These are phyloP conservation scores for Kodamaea kakaduensis DNA, from an alignment of 805 yeast genomes.

Conservation along the genomic window DNA sequence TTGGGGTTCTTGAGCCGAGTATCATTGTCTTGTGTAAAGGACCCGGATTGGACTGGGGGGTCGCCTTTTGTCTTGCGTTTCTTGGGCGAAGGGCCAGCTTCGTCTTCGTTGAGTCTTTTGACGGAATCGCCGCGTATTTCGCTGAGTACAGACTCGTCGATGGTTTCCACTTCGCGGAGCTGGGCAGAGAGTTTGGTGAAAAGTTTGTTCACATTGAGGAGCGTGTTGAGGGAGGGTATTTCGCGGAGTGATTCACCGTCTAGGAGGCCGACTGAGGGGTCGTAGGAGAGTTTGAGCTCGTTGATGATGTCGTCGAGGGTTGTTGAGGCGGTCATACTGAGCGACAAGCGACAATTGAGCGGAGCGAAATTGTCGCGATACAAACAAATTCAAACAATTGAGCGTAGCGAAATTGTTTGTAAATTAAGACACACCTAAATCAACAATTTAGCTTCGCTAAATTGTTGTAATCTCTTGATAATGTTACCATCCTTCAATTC, in stretches of 20 bases:
- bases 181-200: conserved; percentile 38
- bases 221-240: conserved; percentile 38
- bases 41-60: conserved; percentile 41
- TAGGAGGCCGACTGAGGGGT: conserved; percentile 54
- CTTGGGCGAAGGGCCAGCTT: conserved; percentile 3
- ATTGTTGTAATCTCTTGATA: too few relatives aligned
- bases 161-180: conserved; percentile 29
- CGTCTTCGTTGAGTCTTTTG: conserved; percentile 10
- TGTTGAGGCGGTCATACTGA: conserved; percentile 30
- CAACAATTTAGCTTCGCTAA: too few relatives aligned
- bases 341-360: too few relatives aligned
- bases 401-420: too few relatives aligned
- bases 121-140: conserved; percentile 5
- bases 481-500: too few relatives aligned
- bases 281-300: conserved; percentile 52
- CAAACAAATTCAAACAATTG: too few relatives aligned
- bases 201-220: conserved; percentile 44
- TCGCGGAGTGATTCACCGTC: conserved; percentile 53
- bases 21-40: conserved; percentile 50
- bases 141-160: conserved; percentile 26
- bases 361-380: too few relatives aligned
- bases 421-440: too few relatives aligned
- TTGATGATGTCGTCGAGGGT: conserved; percentile 49
- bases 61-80: conserved; percentile 2
- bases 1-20: conserved; percentile 66